A percentile compares a stretch with the other conserved stretches of the same genome.
These are phyloP conservation scores for Nannizzia gypsea DNA, from an alignment of 2,329 filamentous ascomycete species.

Conservation along the genomic window DNA sequence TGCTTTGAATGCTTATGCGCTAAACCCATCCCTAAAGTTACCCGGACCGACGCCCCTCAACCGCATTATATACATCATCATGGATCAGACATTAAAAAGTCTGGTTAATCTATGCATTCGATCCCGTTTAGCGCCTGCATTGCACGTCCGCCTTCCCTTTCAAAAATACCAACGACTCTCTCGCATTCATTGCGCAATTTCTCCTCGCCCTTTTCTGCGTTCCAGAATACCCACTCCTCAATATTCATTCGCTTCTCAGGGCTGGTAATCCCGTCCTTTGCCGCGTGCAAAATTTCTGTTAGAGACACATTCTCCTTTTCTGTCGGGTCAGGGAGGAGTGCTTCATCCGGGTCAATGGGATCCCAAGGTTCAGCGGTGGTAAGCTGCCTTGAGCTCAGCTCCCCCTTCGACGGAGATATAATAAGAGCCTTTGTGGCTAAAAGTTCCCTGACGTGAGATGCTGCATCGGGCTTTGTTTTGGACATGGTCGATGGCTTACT, in stretches of 20 bases:
- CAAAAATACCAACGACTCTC: slow-evolving; percentile 67
- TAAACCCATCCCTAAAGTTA: neutral
- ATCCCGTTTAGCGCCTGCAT: slow-evolving; percentile 67
- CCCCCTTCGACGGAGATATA: slow-evolving; percentile 51
- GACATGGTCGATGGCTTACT: slow-evolving; percentile 44
- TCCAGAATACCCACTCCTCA: slow-evolving; percentile 79
- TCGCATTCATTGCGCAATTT: slow-evolving; percentile 73
- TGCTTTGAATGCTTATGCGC: neutral
- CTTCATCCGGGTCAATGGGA: slow-evolving; percentile 60
- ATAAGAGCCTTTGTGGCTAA: slow-evolving; percentile 33
- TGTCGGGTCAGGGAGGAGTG: slow-evolving; percentile 32
- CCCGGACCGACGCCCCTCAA: slow-evolving; percentile 12
- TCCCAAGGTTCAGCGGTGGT: slow-evolving; percentile 54
- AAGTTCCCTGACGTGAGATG: slow-evolving; percentile 30
- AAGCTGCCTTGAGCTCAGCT: slow-evolving; percentile 37
- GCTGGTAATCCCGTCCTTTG: slow-evolving; percentile 53
- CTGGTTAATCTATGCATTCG: slow-evolving; percentile 35
- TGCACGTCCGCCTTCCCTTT: slow-evolving; percentile 67
- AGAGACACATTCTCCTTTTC: slow-evolving; percentile 41
- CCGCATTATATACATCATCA: slow-evolving; percentile 9
- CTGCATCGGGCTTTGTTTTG: slow-evolving; percentile 25
- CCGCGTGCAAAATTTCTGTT: slow-evolving; percentile 39
- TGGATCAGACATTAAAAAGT: slow-evolving; percentile 4
- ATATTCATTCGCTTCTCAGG: slow-evolving; percentile 84
- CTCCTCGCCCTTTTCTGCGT: slow-evolving; percentile 68